These are phyloP conservation scores for Xylariaceae sp. DNA, from an alignment of 2,329 filamentous ascomycete genomes.

Conservation along the genomic window DNA sequence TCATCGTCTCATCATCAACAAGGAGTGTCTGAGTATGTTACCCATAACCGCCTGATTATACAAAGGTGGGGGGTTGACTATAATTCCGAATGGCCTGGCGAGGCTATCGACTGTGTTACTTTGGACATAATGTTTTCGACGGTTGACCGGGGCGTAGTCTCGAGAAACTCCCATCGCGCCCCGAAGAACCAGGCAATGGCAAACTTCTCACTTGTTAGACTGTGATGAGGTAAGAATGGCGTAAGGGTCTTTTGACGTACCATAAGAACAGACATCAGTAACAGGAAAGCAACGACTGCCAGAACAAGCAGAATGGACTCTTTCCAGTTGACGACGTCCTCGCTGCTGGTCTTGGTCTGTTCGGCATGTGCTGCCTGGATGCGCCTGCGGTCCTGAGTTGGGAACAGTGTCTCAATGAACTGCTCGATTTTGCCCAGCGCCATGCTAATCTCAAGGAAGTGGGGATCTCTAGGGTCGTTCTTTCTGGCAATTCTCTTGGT, in stretches of 20 bases:
- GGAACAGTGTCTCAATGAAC: constrained; percentile 93
- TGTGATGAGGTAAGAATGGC: background rate
- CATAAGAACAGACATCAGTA: constrained; percentile 74
- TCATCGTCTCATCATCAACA: constrained; percentile 12
- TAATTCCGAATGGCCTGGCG: constrained; percentile 30
- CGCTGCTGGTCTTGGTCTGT: constrained; percentile 32
- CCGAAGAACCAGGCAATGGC: constrained; percentile 75
- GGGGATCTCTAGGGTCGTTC: constrained; percentile 90
- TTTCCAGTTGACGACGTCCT: constrained; percentile 50
- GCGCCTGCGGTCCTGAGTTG: constrained; percentile 70
- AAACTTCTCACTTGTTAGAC: constrained; percentile 52
- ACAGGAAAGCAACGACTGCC: constrained; percentile 66
- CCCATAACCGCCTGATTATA: background rate
- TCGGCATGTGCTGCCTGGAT: constrained; percentile 42
- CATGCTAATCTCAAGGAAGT: constrained; percentile 87
- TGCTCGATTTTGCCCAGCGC: constrained; percentile 91
- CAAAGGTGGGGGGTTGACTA: constrained; percentile 12
- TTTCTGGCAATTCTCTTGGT: constrained; percentile 82
- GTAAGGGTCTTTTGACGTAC: constrained; percentile 50
- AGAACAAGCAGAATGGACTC: constrained; percentile 65
- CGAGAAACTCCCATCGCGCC: constrained; percentile 72
- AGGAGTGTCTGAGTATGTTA: background rate
- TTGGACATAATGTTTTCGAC: constrained; percentile 14
- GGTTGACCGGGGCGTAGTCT: constrained; percentile 42
- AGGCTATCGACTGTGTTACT: constrained; percentile 19